These are phyloP conservation scores for Breviolum minutum DNA, from an alignment of 73 alveolate species.

Conservation along the genomic window DNA sequence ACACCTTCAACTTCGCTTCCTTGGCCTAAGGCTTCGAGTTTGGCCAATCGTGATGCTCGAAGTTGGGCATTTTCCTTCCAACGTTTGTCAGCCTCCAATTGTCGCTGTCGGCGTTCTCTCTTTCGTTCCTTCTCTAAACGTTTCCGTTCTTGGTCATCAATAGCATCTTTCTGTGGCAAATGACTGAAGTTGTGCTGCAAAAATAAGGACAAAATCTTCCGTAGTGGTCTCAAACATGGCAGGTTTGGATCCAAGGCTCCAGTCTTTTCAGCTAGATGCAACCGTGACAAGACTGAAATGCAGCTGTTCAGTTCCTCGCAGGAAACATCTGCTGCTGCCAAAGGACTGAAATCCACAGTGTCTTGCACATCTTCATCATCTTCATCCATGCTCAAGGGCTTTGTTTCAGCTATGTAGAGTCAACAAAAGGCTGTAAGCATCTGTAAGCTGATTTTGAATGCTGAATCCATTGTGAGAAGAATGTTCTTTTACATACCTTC, in stretches of 20 bases:
- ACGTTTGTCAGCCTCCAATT: conserved; percentile 72
- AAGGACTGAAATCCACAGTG: background rate
- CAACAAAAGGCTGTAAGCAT: too few species aligned
- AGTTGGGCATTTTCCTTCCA: conserved; percentile 75
- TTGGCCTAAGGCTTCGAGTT: conserved; percentile 30
- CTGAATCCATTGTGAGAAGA: too few species aligned
- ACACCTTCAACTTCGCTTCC: background rate
- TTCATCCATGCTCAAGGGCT: background rate
- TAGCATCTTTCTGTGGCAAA: conserved; percentile 57
- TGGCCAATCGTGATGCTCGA: conserved; percentile 66
- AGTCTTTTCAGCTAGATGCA: conserved; percentile 35
- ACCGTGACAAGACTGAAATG: conserved; percentile 31
- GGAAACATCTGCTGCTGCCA: conserved; percentile 34
- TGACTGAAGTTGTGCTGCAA: background rate
- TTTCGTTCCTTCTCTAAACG: conserved; percentile 37
- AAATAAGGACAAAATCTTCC: conserved; percentile 25
- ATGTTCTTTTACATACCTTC: too few species aligned
- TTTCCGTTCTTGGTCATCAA: conserved; percentile 43
- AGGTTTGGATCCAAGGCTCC: conserved; percentile 31
- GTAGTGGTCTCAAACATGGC: conserved; percentile 23
- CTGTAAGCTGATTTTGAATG: too few species aligned
- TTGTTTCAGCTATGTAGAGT: too few species aligned
- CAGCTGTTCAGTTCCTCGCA: conserved; percentile 5
- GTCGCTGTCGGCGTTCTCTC: conserved; percentile 84
- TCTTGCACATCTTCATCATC: background rate